phyloP scores from a whole-genome alignment of 306 rosid species.

The Quercus variabilis region DNA sequence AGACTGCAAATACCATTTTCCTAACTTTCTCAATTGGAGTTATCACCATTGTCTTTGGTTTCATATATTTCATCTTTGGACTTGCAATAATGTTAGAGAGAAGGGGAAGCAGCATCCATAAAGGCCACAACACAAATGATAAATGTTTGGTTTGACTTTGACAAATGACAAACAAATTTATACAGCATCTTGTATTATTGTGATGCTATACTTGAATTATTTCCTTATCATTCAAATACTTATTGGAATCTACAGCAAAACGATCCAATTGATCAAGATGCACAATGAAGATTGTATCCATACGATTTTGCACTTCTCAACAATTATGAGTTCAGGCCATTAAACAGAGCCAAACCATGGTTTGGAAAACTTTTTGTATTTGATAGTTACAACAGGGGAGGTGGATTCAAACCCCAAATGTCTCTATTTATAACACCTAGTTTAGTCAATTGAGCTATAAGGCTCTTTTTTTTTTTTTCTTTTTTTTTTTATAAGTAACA shows the following conservation, averaged over 20 bases:
- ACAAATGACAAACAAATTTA: too few relatives aligned
- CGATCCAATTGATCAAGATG: too few relatives aligned
- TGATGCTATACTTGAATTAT: neutral
- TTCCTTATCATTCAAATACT: neutral
- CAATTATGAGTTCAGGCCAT: neutral
- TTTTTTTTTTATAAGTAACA: too few relatives aligned
- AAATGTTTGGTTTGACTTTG: conserved; percentile 17
- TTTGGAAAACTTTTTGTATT: neutral
- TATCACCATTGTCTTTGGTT: conserved; percentile 19
- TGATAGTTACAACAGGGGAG: too few relatives aligned
- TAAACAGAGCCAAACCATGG: neutral
- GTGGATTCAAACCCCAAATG: too few relatives aligned
- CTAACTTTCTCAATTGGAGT: conserved; percentile 29
- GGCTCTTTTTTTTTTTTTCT: too few relatives aligned
- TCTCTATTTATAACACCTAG: too few relatives aligned
- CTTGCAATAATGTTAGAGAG: conserved; percentile 15
- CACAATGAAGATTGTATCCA: too few relatives aligned
- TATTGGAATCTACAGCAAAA: too few relatives aligned
- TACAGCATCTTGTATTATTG: neutral
- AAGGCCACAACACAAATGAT: neutral
- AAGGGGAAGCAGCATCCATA: neutral
- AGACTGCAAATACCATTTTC: conserved; percentile 21
- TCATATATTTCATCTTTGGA: conserved; percentile 22
- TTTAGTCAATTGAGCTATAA: too few relatives aligned
- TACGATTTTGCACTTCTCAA: too few relatives aligned